Evolutionary conservation across 176 grass and related monocot species (phyloP).

Genomic region (Avena sativa): DNA sequence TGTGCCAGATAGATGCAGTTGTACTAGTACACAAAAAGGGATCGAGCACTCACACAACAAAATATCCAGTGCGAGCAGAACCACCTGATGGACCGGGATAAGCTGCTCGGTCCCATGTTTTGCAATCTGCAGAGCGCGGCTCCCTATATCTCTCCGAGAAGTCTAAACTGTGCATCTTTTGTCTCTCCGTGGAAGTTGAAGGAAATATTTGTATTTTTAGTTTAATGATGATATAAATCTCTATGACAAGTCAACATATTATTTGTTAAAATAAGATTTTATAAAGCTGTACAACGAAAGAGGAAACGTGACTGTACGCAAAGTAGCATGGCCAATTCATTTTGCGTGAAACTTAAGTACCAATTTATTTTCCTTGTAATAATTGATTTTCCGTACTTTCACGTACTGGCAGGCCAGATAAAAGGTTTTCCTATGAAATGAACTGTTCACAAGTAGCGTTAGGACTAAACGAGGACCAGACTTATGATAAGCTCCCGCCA

Average conservation of each 20-base stretch:
- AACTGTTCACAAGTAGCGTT: constrained; percentile 16
- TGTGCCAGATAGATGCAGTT: constrained; percentile 27
- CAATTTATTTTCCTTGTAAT: neutral
- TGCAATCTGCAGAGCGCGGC: neutral
- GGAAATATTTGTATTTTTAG: neutral
- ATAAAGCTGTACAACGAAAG: too few relatives aligned
- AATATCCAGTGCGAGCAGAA: constrained; percentile 12
- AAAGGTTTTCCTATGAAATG: constrained; percentile 28
- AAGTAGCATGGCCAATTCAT: neutral
- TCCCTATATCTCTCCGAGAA: neutral
- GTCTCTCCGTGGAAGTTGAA: neutral
- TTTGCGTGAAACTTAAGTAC: neutral
- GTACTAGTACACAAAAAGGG: constrained; percentile 22
- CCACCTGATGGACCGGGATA: constrained; percentile 15
- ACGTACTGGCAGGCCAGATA: neutral
- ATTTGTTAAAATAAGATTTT: neutral
- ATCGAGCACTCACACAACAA: constrained; percentile 27
- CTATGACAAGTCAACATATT: neutral
- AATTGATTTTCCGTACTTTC: neutral
- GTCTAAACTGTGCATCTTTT: neutral
- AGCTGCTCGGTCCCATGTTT: constrained; percentile 7
- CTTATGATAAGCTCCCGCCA: constrained; percentile 23
- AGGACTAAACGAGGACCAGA: constrained; percentile 8
- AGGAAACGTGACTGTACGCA: too few relatives aligned
- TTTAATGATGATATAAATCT: neutral